Evolutionary conservation across 2,329 filamentous ascomycete species (phyloP).

Genomic region (Xylogone sp.): DNA sequence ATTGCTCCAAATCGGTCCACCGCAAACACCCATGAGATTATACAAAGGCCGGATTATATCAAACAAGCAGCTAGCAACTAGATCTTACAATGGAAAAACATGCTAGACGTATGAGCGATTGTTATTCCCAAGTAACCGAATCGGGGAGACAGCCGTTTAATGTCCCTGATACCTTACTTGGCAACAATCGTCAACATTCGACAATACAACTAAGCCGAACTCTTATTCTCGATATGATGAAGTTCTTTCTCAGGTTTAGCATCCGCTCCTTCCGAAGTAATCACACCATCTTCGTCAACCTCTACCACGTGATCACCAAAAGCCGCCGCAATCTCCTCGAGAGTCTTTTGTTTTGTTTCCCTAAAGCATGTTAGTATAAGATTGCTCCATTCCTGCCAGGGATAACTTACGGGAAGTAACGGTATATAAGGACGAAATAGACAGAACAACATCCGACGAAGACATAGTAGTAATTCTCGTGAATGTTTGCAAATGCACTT

Average conservation of each 20-base stretch:
- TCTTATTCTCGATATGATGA: not conserved
- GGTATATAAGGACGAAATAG: conserved; percentile 46
- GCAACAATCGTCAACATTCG: not conserved
- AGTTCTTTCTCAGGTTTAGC: not conserved
- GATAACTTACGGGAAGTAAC: conserved; percentile 44
- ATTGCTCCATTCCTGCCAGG: not conserved
- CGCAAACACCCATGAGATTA: too few relatives aligned
- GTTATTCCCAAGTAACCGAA: too few relatives aligned
- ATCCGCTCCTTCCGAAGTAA: not conserved
- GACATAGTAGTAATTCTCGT: conserved; percentile 58
- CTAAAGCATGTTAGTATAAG: not conserved
- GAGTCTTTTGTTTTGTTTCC: conserved; percentile 43
- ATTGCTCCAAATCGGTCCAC: too few relatives aligned
- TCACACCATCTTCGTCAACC: conserved; percentile 16
- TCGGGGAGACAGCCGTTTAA: too few relatives aligned
- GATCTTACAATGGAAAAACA: too few relatives aligned
- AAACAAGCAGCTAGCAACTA: too few relatives aligned
- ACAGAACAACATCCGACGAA: conserved; percentile 49
- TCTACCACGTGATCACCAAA: conserved; percentile 43
- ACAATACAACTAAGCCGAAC: not conserved
- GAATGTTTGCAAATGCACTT: conserved; percentile 50
- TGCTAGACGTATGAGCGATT: too few relatives aligned
- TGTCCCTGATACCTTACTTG: too few relatives aligned
- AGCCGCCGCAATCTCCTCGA: conserved; percentile 44
- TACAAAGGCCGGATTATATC: too few relatives aligned